These are phyloP conservation scores for Tetracentron sinense DNA, from an alignment of 164 flowering plant species.

Conservation along the genomic window DNA sequence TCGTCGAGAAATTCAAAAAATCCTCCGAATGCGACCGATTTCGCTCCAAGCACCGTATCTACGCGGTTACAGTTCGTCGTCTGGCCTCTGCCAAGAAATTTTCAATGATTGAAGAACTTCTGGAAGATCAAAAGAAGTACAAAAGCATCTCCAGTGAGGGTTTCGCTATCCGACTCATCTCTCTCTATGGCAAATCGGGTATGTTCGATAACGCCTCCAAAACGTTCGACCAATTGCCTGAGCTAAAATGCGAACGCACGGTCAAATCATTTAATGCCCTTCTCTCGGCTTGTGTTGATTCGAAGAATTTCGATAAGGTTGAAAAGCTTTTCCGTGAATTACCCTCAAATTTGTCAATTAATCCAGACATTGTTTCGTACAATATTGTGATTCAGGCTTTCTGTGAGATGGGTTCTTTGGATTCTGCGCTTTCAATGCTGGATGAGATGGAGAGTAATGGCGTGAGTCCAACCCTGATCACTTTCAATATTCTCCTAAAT, in stretches of 20 bases:
- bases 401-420: conserved; percentile 38
- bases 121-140: conserved; percentile 44
- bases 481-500: conserved; percentile 40
- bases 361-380: conserved; percentile 39
- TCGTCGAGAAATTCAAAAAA: conserved; percentile 41
- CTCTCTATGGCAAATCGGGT: conserved; percentile 46
- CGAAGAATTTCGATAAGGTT: conserved; percentile 34
- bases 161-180: conserved; percentile 34
- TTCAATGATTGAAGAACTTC: conserved; percentile 34
- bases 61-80: conserved; percentile 33
- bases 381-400: conserved; percentile 38
- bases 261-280: conserved; percentile 47
- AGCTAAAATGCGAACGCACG: conserved; percentile 30
- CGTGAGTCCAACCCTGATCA: conserved; percentile 32
- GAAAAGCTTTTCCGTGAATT: conserved; percentile 34
- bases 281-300: conserved; percentile 33
- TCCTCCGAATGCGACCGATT: conserved; percentile 30
- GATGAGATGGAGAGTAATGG: conserved; percentile 49
- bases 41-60: conserved; percentile 27
- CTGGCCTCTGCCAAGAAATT: conserved; percentile 29
- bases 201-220: conserved; percentile 55
- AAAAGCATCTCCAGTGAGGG: conserved; percentile 30
- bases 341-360: conserved; percentile 25
- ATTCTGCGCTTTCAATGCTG: conserved; percentile 32
- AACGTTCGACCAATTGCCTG: conserved; percentile 63